Base-by-base conservation (phyloP, 345 rosid genomes). In the Iberis pinnata region DNA sequence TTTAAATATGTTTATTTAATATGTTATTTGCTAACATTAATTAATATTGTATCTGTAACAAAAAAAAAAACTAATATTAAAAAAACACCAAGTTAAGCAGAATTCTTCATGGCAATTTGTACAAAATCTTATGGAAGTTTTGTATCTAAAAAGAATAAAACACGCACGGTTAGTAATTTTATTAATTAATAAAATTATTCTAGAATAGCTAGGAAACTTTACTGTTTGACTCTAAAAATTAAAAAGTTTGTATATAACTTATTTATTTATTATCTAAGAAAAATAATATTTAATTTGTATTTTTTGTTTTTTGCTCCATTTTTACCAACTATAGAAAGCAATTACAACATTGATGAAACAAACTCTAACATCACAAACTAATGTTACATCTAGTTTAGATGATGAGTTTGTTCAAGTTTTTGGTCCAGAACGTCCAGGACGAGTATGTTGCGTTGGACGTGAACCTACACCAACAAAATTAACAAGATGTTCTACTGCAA, bases 381-480 rank as follows among this genome's bases (percentile, higher is more conserved):
- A 16, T 25, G 44, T 46, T 6, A 0, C 12, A n/a, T 8, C 47
- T 38, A 38, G 29, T 1, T 18, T 59, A 38, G 64, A 59, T 47
- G 64, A 59, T 48, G 47, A 47, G 10, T 47, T 12, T 26, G 26
- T 54, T 38, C 26, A 48, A 47, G 47, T 48, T n/a, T 59, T 59
- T 38, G 47, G 55, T 26, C 47, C 39, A 9, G 39, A 59, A 0
- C 16, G 12, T 16, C 14, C 39, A 9, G 11, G 38, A 39, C n/a
- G 22, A 18, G 32, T 49, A 5, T 9, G 32, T 6, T 60, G 49
- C 27, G 40, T 60, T 13, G 31, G 40, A 15, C 55, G 31, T n/a
- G 36, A 47, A n/a, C 20, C 53, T 4, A 45, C 44, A 22, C 53
- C 45, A 12, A 20, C 53, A 11, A 58, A 45, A 22, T 5, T 45